phyloP scores from a whole-genome alignment of 1,284 basidiomycete species.

The Somion occarium region DNA sequence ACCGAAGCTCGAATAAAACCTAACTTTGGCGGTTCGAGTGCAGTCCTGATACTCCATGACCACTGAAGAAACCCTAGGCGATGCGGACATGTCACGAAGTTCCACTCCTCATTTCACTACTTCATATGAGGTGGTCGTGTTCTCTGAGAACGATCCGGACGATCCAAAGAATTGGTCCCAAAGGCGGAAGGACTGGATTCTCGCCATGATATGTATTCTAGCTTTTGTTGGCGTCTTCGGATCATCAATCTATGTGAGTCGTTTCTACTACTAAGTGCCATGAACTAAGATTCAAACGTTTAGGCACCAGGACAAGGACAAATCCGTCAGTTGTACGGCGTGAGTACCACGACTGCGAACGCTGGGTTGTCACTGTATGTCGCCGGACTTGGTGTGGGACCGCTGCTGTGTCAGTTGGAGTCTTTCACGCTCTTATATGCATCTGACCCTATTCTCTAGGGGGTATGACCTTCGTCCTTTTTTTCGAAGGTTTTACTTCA shows the following conservation, averaged over 20 bases:
- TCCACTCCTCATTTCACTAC: too few relatives aligned
- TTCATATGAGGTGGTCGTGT: slow-evolving; percentile 30
- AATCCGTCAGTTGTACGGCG: neutral
- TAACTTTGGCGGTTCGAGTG: too few relatives aligned
- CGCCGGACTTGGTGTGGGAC: neutral
- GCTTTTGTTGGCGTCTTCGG: slow-evolving; percentile 17
- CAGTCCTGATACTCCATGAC: too few relatives aligned
- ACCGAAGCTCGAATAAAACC: too few relatives aligned
- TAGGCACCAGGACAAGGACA: neutral
- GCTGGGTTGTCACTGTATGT: neutral
- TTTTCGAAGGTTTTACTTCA: neutral
- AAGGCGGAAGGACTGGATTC: slow-evolving; percentile 21
- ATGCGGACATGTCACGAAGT: too few relatives aligned
- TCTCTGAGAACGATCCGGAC: slow-evolving; percentile 27
- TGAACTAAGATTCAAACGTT: neutral
- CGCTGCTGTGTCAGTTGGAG: neutral
- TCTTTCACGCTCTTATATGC: neutral
- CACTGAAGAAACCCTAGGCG: too few relatives aligned
- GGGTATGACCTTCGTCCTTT: neutral
- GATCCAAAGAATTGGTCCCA: slow-evolving; percentile 31
- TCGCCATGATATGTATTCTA: slow-evolving; percentile 12
- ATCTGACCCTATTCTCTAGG: neutral
- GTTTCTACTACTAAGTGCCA: slow-evolving; percentile 18
- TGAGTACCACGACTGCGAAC: neutral
- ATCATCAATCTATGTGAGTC: slow-evolving; percentile 19